Evolutionary conservation across 805 yeast genomes (phyloP).

Genomic region (Saccharomycopsis sp.): DNA sequence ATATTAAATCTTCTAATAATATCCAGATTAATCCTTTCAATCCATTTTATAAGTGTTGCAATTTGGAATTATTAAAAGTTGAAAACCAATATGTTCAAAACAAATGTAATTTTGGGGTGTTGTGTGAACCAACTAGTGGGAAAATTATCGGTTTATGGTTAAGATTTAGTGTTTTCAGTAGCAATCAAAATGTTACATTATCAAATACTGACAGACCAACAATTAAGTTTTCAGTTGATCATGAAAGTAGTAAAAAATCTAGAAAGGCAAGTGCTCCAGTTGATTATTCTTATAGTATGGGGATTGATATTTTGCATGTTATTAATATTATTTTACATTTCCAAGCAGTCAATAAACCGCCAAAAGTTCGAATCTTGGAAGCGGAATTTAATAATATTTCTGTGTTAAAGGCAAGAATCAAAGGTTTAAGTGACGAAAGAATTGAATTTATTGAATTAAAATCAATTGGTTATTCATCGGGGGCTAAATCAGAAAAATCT

Average conservation of each 20-base stretch:
- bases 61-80: constrained; percentile 21
- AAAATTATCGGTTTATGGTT: constrained; percentile 21
- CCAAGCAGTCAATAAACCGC: constrained; percentile 22
- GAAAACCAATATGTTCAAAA: constrained; percentile 21
- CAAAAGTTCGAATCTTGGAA: constrained; percentile 22
- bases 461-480: constrained; percentile 14
- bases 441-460: constrained; percentile 21
- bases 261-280: constrained; percentile 18
- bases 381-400: constrained; percentile 21
- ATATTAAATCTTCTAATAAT: constrained; percentile 21
- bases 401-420: constrained; percentile 22
- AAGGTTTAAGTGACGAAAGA: constrained; percentile 21
- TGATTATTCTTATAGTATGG: constrained; percentile 22
- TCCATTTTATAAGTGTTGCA: constrained; percentile 22
- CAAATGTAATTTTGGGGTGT: constrained; percentile 22
- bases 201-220: constrained; percentile 19
- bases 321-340: constrained; percentile 22
- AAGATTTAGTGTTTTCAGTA: constrained; percentile 22
- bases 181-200: constrained; percentile 20
- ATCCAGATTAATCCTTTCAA: constrained; percentile 21
- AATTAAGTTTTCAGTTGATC: constrained; percentile 18
- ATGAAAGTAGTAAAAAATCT: constrained; percentile 16
- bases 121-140: constrained; percentile 20
- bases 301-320: constrained; percentile 22
- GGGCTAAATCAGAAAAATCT: constrained; percentile 3